Evolutionary conservation across 169 alveolate genomes (phyloP), one percentile per base, ranked within the genome.

Genomic region (Cryptosporidium xiaoi): DNA sequence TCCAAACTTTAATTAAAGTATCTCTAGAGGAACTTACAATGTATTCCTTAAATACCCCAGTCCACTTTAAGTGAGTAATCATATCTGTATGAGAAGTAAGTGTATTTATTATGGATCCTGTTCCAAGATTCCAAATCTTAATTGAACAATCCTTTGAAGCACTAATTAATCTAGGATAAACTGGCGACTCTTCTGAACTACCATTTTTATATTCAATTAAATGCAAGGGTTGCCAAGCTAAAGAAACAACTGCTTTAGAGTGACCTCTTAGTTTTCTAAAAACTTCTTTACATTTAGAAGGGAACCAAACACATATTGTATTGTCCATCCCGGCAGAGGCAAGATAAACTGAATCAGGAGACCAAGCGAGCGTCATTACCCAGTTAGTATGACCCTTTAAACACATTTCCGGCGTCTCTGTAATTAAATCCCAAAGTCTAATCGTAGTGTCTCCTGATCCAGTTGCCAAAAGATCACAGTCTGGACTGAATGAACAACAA

Each of bases 381-480:
- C 99, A 96, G 83, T 96, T 91, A 27, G 90, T 93, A 89, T 97
- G 99, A n/a, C 96, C 97, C n/a, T 92, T 94, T 31, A 93, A 83
- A 16, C 97, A 93, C 36, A 91, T 92, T 64, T 95, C 93, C 2
- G 98, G 98, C 4, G 98, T 96, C 71, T 95, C 97, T 4, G 98
- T 96, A 53, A 92, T 68, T 66, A 97, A 91, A 87, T 96, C 99
- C 99, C 99, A 97, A 56, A 96, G 90, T 58, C 98, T 91, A 34
- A 97, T 95, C 12, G 98, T 94, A 15, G 96, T 92, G 89, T 97
- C 99, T 44, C 99, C 99, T 27, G 98, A 95, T 2, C 98, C 99
- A 0, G 98, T 93, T 13, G 98, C 98, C 33, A 97, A 83, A 24
- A 92, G 83, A 50, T 93, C 91, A 33, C 99, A 95, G 77, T 96